Base-by-base conservation (phyloP, 2,329 filamentous ascomycete genomes). In the Orbilia ellipsospora region DNA sequence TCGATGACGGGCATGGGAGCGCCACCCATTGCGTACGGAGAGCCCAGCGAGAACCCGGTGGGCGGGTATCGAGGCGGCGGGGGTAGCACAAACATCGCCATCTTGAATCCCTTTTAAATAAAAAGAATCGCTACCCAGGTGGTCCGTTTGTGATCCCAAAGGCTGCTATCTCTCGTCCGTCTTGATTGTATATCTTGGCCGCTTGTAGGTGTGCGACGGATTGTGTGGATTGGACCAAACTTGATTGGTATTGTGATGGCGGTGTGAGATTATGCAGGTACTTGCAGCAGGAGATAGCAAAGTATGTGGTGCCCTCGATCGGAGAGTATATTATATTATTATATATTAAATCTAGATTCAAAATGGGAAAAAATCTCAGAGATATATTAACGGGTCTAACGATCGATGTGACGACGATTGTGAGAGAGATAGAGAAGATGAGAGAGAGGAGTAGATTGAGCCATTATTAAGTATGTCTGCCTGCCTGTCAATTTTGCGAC, bases 51-150 rank as follows among this genome's bases (percentile, higher is more conserved):
- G 78, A 90, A 89, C 80, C 88, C 86, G 80, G 88, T 87, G 78
- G 89, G 88, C 68, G 92, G 90, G 85, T 96, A 97, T 82, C 93
- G 89, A 74, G 92, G 90, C 76, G 92, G 93, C 77, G 93, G 94
- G 74, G 94, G 93, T 80, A 88, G 89, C 74, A 97, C 87, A 79
- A 96, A 79, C 78, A 79, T 79, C 70, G 70, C 70, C 70, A 74
- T 74, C 31, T 68, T 64, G 20, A n/a, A 15, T 36, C 5, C 16
- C 44, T 48, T 18, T 48, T 48, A 7, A 48, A 48, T 7, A 48
- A n/a, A 48, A 48, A 6, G 10, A 36, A 36, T 36, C 10, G 10
- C 31, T 7, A 36, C 31, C 31, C 31, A 6, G 31, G 6, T 7
- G 31, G 31, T 36, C 31, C 8, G 31, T 36, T 36, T 51, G 55